Evolutionary conservation across 1,284 basidiomycete species (phyloP), one percentile per base, ranked within the genome.

Genomic region (Puccinia polysora): DNA sequence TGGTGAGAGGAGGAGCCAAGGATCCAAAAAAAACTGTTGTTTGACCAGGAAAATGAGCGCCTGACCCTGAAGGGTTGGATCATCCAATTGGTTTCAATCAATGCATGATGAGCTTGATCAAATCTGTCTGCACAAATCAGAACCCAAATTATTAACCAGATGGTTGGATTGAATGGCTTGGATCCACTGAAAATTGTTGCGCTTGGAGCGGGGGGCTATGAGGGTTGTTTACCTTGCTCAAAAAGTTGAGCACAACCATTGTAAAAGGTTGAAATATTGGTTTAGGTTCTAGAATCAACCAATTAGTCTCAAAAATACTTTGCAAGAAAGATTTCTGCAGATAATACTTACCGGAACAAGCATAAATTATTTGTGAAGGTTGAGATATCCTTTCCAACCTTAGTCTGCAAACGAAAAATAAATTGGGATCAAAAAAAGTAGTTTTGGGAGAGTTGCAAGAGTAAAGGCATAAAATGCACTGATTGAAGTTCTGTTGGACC

Each of bases 401-500:
- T 63, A 5, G 36, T 49, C 60, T 63, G 40, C 30, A 36, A 12
- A 32, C 20, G 7, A 62, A 62, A 62, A 6, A 20, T 5, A 14
- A 12, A 34, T 23, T n/a, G 32, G 36, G 34, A 40, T 36, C 25
- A 25, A n/a, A 36, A 28, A 28, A 45, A 25, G 15, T 3, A 60
- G 10, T n/a, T 20, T 4, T 15, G 28, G 34, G 7, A 40, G 58
- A 40, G 12, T 53, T 8, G 25, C n/a, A 10, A 52, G n/a, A 63
- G 18, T 63, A 4, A 10, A 1, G 23, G 32, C 60, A 14, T 49
- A 63, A 38, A 18, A 63, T 43, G 49, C 60, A 63, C 18, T 25
- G 38, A 20, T 63, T 63, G 40, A 63, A 63, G 43, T 63, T 63
- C n/a, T 63, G 60, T 49, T 63, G 60, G 32, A 25, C 40, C 7